phyloP scores from a whole-genome alignment of 805 yeast species.

The Yamadazyma nakazawae region DNA sequence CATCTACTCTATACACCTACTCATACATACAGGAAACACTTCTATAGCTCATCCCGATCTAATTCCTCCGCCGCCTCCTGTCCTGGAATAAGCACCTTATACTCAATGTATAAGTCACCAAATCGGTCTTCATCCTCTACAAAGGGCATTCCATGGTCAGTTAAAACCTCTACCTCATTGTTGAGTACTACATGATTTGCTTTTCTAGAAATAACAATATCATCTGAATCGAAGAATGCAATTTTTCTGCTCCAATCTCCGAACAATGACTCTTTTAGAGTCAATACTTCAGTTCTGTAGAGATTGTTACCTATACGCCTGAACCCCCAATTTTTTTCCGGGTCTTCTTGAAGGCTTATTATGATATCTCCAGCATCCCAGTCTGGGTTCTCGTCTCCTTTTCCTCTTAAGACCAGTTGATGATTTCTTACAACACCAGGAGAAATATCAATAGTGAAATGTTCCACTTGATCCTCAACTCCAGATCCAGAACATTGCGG shows the following conservation, averaged over 20 bases:
- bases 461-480: slow-evolving; percentile 52
- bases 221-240: slow-evolving; percentile 59
- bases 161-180: slow-evolving; percentile 70
- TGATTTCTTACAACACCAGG: slow-evolving; percentile 69
- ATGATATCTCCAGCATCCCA: slow-evolving; percentile 76
- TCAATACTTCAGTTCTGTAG: slow-evolving; percentile 76
- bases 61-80: not conserved
- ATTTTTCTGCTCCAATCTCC: slow-evolving; percentile 83
- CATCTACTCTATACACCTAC: not conserved
- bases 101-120: slow-evolving; percentile 51
- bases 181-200: slow-evolving; percentile 51
- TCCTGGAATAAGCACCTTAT: slow-evolving; percentile 40
- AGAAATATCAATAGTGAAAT: slow-evolving; percentile 57
- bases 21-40: not conserved
- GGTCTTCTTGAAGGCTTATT: slow-evolving; percentile 57
- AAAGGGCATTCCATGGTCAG: slow-evolving; percentile 85
- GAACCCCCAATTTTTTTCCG: slow-evolving; percentile 68
- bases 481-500: slow-evolving; percentile 67
- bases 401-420: slow-evolving; percentile 60
- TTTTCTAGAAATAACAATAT: slow-evolving; percentile 45
- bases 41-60: slow-evolving; percentile 1
- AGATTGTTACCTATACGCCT: slow-evolving; percentile 72
- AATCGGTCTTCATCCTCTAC: slow-evolving; percentile 29
- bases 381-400: slow-evolving; percentile 84
- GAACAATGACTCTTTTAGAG: slow-evolving; percentile 62